Conservation (phyloP, 2,329 filamentous ascomycete genomes). For the Coniochaeta hoffmannii region DNA sequence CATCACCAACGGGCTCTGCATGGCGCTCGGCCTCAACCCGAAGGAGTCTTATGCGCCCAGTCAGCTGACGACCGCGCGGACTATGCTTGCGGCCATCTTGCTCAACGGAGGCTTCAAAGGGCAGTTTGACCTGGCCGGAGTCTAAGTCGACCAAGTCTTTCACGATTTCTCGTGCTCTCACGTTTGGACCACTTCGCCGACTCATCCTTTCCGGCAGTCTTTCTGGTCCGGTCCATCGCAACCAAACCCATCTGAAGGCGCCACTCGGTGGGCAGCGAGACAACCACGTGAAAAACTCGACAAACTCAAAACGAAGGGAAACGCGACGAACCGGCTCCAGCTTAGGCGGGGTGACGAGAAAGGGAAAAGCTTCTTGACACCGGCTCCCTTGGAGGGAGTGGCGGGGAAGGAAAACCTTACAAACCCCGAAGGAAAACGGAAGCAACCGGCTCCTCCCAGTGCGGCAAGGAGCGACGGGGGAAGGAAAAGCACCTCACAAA, state of each 20-base stretch:
- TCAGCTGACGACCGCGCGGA: slow-evolving; percentile 53
- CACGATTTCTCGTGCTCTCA: background rate
- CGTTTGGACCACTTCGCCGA: background rate
- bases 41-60: slow-evolving; percentile 37
- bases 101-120: slow-evolving; percentile 59
- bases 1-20: slow-evolving; percentile 63
- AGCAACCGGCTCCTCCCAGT: background rate
- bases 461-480: background rate
- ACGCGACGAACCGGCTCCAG: background rate
- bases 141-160: slow-evolving; percentile 17
- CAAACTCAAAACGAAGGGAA: background rate
- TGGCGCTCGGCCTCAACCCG: slow-evolving; percentile 46
- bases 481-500: background rate
- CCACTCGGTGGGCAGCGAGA: background rate
- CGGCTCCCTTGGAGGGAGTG: background rate
- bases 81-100: slow-evolving; percentile 56
- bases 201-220: background rate
- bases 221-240: background rate
- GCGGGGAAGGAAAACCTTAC: background rate
- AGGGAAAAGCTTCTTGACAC: background rate
- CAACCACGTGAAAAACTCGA: slow-evolving; percentile 1
- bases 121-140: slow-evolving; percentile 43
- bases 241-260: background rate
- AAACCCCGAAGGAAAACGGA: background rate
- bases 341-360: background rate